These are phyloP conservation scores for Theileria parva DNA, from an alignment of 169 alveolate species.

Conservation along the genomic window DNA sequence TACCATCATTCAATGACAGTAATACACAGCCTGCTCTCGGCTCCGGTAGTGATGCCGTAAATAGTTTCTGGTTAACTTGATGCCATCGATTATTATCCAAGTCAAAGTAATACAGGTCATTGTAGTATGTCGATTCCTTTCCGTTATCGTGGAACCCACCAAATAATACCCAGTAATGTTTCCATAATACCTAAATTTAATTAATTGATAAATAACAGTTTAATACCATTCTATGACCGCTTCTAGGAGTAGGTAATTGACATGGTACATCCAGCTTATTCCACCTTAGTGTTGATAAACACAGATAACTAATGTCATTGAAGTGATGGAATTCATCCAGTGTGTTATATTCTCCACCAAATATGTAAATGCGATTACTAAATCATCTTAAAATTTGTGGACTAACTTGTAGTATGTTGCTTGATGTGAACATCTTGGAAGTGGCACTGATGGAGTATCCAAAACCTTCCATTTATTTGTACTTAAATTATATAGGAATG, in stretches of 20 bases:
- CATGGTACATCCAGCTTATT: constrained; percentile 78
- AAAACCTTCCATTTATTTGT: constrained; percentile 83
- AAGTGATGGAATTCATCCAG: constrained; percentile 85
- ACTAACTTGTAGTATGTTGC: constrained; percentile 78
- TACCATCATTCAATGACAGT: constrained; percentile 45
- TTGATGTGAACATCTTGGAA: constrained; percentile 89
- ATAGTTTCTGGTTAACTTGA: constrained; percentile 44
- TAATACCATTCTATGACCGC: constrained; percentile 89
- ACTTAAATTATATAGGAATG: constrained; percentile 78
- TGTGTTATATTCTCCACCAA: constrained; percentile 90
- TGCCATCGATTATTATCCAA: constrained; percentile 65
- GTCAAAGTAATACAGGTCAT: constrained; percentile 80
- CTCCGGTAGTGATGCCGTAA: constrained; percentile 53
- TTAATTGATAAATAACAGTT: background rate
- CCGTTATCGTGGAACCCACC: constrained; percentile 90
- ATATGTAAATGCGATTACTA: constrained; percentile 81
- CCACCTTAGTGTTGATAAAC: constrained; percentile 78
- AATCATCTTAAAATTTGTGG: background rate
- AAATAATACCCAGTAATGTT: constrained; percentile 81
- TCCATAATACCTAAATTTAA: constrained; percentile 75
- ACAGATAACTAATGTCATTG: constrained; percentile 84
- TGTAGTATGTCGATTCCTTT: constrained; percentile 80
- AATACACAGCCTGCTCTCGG: constrained; percentile 67
- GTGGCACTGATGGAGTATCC: constrained; percentile 75
- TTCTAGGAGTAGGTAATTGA: constrained; percentile 82